phyloP scores from a whole-genome alignment of 441 rosid genomes.

The Biscutella laevigata region DNA sequence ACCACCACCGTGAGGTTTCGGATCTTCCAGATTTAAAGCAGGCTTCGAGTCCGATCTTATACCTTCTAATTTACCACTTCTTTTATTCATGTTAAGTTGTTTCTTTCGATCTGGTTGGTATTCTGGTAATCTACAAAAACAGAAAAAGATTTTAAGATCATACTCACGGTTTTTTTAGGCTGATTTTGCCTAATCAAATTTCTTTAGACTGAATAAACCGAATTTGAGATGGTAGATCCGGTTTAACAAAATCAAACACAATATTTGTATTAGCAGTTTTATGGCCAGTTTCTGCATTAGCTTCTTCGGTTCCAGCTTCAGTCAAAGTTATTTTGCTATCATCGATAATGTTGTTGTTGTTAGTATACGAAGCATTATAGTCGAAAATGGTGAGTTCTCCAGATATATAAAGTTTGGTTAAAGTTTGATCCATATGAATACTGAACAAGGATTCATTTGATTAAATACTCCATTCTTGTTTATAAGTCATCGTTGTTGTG shows the following conservation, averaged over 20 bases:
- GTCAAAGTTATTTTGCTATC: background rate
- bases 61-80: slow-evolving; percentile 1
- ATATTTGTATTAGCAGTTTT: background rate
- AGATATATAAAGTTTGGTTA: slow-evolving; percentile 57
- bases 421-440: slow-evolving; percentile 57
- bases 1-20: slow-evolving; percentile 6
- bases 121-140: slow-evolving; percentile 12
- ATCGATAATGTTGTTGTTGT: slow-evolving; percentile 2
- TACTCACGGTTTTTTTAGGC: no score
- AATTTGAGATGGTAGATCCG: background rate
- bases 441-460: slow-evolving; percentile 88
- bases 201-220: background rate
- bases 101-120: slow-evolving; percentile 7
- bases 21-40: background rate
- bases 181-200: no score
- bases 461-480: slow-evolving; percentile 68
- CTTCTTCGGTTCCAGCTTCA: slow-evolving; percentile 8
- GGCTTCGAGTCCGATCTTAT: background rate
- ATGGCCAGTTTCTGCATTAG: background rate
- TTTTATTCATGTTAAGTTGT: background rate
- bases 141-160: background rate
- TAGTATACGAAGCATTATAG: slow-evolving; percentile 18
- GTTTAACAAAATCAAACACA: background rate
- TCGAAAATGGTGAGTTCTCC: slow-evolving; percentile 57
- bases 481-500: slow-evolving; percentile 31